These are phyloP conservation scores for Rosa hybrid DNA, from an alignment of 331 rosid genomes.

Conservation along the genomic window DNA sequence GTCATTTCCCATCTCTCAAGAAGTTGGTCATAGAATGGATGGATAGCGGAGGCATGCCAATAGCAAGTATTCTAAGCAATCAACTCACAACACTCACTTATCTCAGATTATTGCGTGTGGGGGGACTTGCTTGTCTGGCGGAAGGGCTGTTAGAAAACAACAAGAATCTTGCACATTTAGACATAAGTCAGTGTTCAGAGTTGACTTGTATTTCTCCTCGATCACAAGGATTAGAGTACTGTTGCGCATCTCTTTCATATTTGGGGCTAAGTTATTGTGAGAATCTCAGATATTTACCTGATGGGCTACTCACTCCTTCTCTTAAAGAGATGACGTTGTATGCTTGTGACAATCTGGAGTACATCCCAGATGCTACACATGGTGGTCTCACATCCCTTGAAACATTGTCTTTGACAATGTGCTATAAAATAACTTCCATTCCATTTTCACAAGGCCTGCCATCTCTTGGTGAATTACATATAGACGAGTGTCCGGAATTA, in stretches of 20 bases:
- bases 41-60: background rate
- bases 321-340: background rate
- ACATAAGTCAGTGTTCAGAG: too few relatives aligned
- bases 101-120: background rate
- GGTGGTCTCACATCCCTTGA: background rate
- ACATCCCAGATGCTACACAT: background rate
- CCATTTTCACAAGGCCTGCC: background rate
- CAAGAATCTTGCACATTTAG: background rate
- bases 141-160: background rate
- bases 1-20: background rate
- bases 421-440: background rate
- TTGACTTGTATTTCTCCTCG: background rate
- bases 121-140: background rate
- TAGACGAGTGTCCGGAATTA: background rate
- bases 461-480: background rate
- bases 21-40: fast-evolving
- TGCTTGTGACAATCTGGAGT: background rate
- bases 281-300: background rate
- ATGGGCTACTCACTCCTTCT: background rate
- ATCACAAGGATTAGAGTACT: background rate
- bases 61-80: background rate
- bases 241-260: background rate
- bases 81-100: background rate
- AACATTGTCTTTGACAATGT: background rate
- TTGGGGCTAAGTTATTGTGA: background rate